Base-by-base conservation (phyloP, 495 filamentous ascomycete genomes). In the Sabuloglossum arenarium region DNA sequence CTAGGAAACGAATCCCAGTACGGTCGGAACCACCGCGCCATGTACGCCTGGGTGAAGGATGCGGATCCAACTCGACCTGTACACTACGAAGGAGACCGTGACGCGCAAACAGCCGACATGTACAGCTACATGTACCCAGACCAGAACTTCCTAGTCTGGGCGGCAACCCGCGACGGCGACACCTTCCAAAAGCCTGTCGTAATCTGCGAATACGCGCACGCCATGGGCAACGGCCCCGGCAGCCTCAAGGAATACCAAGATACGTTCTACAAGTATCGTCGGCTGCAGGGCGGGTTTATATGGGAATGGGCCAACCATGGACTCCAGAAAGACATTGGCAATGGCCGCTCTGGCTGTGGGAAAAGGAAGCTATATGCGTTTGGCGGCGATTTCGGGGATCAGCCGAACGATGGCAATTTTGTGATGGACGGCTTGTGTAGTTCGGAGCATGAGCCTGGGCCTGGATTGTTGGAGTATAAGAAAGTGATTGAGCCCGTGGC, bases 251-350 rank as follows among this genome's bases (percentile, higher is more conserved):
- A 84, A 58, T 85, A 86, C 58, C 69, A 77, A 39, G 69, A 80
- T 19, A 69, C 71, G 0, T 85, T 84, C 61, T 71, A 72, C 14
- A 65, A 71, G 30, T 61, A 82, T 56, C 72, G 70, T 0, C 70
- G 73, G 10, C 69, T 86, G 6, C 80, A 84, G 60, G 82, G 82
- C 0, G 82, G 82, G 6, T 85, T 80, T 55, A 74, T 84, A 28
- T 86, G 82, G 80, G 80, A 84, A 62, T 85, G 81, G 81, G 75
- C 78, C 0, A 85, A 84, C 61, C 81, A 84, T 56, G 81, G 82
- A 0, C 67, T 86, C 0, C 65, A 72, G 59, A 75, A 76, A 6
- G 73, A 74, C 57, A 65, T 71, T 53, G 65, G 71, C 10, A 60
- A 74, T 42, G 74, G 71, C n/a, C n/a, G n/a, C n/a, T n/a, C n/a